Conservation (phyloP, 371 early-diverging fungal species). For the Mucor plumbeus region DNA sequence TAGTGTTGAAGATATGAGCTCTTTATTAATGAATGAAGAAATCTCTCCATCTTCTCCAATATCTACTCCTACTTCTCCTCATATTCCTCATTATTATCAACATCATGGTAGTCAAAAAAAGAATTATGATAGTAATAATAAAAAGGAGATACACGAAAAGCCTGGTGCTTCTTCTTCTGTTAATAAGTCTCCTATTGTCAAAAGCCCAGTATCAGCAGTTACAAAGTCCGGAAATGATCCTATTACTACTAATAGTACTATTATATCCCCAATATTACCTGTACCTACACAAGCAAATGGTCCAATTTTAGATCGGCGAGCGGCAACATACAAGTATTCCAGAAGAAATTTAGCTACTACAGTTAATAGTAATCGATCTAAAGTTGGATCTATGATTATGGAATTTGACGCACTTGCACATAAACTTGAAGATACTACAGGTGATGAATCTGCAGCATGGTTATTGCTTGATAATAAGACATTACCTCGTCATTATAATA, state of each 20-base stretch:
- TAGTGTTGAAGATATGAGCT: background rate
- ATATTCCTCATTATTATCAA: background rate
- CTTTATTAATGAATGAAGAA: background rate
- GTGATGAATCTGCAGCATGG: slow-evolving; percentile 44
- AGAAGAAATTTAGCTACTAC: slow-evolving; percentile 24
- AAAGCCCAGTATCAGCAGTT: background rate
- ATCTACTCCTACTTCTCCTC: background rate
- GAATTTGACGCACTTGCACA: slow-evolving; percentile 55
- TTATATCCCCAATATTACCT: background rate
- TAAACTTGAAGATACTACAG: slow-evolving; percentile 24
- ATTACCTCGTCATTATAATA: slow-evolving; percentile 17
- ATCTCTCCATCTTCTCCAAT: background rate
- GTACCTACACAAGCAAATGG: background rate
- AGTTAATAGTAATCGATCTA: slow-evolving; percentile 32
- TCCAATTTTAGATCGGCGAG: slow-evolving; percentile 23
- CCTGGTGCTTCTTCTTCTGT: background rate
- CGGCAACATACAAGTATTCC: slow-evolving; percentile 45
- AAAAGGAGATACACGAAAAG: slow-evolving; percentile 1
- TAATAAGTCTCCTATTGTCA: background rate
- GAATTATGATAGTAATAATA: background rate
- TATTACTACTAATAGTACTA: background rate
- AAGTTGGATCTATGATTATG: slow-evolving; percentile 54
- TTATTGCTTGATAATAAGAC: slow-evolving; percentile 43
- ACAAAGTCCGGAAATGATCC: background rate
- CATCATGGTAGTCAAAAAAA: slow-evolving; percentile 1